These are phyloP conservation scores for Geum urbanum DNA, from an alignment of 306 rosid genomes.

Conservation along the genomic window DNA sequence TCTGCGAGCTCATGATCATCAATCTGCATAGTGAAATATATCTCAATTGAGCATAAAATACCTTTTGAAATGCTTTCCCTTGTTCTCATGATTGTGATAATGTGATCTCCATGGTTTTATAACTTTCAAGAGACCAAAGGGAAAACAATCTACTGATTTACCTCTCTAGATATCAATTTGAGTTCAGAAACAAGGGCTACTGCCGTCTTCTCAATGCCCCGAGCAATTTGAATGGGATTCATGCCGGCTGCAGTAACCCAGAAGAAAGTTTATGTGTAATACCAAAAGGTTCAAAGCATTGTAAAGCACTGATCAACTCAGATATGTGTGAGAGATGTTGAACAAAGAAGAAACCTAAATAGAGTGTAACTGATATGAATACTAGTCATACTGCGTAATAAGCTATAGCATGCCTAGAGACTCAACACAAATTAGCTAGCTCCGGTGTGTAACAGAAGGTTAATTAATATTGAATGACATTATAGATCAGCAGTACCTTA, in stretches of 20 bases:
- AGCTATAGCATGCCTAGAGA: neutral
- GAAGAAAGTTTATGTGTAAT: constrained; percentile 15
- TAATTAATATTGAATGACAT: too few species aligned
- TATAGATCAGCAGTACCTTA: too few species aligned
- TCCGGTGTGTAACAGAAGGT: neutral
- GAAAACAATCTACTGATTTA: constrained; percentile 21
- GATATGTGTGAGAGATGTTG: neutral
- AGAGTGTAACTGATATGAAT: neutral
- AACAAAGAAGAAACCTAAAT: neutral
- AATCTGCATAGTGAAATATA: constrained; percentile 45
- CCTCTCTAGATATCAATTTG: constrained; percentile 72
- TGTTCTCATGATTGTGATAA: neutral
- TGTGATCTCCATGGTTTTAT: neutral
- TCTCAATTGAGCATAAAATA: constrained; percentile 19
- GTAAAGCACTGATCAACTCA: neutral
- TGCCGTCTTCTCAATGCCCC: constrained; percentile 88
- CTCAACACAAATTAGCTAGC: neutral
- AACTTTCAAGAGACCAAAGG: neutral
- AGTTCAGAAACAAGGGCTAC: constrained; percentile 77
- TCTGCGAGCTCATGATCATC: constrained; percentile 73
- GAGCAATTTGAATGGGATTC: constrained; percentile 88
- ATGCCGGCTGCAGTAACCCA: constrained; percentile 86
- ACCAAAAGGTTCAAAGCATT: neutral
- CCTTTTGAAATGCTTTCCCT: neutral
- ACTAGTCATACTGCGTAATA: neutral